Evolutionary conservation across 2,329 filamentous ascomycete genomes (phyloP).

Genomic region (Blumeria graminis): DNA sequence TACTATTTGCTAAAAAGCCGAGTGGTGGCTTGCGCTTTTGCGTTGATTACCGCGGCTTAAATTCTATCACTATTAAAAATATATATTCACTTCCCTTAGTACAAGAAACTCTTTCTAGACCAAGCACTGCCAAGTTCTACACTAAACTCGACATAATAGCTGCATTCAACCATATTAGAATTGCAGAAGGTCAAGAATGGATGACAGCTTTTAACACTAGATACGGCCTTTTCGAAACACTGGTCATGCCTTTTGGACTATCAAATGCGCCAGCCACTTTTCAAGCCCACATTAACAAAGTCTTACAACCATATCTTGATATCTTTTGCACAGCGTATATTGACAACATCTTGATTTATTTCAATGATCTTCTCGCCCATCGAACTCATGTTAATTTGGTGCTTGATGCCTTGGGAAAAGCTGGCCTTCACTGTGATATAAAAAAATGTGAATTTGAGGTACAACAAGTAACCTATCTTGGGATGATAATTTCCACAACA

Average conservation of each 20-base stretch:
- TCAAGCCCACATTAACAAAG: neutral
- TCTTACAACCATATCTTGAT: neutral
- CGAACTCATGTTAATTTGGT: too few species aligned
- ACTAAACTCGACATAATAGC: neutral
- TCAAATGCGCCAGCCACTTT: constrained; percentile 1
- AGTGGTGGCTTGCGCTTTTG: neutral
- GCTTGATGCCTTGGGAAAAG: too few species aligned
- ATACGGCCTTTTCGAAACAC: neutral
- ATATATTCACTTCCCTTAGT: constrained; percentile 1
- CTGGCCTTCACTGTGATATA: too few species aligned
- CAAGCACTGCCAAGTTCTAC: neutral
- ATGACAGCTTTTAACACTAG: neutral
- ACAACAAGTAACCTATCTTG: too few species aligned
- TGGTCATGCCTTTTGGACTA: constrained; percentile 2
- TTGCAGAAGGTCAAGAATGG: neutral
- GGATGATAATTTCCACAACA: too few species aligned
- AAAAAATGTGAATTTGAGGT: too few species aligned
- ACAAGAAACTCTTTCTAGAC: neutral
- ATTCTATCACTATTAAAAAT: neutral
- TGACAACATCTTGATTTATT: too few species aligned
- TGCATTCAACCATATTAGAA: neutral
- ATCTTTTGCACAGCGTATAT: neutral
- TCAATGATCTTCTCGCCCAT: too few species aligned
- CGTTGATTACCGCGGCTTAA: neutral
- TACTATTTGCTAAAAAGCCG: neutral